A percentile compares a stretch with the other conserved stretches of the same genome.
Conservation (phyloP, 768 basidiomycete species). For the Crassisporium funariophilum region DNA sequence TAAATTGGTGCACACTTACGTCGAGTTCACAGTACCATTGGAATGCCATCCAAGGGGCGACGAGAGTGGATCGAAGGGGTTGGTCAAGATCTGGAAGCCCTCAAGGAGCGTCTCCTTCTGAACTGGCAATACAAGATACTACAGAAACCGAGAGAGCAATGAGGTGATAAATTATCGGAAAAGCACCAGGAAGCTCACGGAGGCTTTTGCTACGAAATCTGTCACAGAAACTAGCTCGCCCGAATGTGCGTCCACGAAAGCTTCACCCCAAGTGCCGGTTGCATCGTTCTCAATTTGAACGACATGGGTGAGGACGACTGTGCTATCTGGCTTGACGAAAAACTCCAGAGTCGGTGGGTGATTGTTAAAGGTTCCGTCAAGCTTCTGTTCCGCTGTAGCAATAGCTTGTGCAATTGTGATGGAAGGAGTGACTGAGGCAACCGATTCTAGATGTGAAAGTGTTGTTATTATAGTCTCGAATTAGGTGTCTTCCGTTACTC, state of each 20-base stretch:
- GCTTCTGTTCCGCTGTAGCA: slow-evolving; percentile 38
- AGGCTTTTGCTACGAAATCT: slow-evolving; percentile 53
- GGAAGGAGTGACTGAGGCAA: slow-evolving; percentile 41
- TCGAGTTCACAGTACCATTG: slow-evolving; percentile 27
- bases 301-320: slow-evolving; percentile 43
- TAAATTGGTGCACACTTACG: slow-evolving; percentile 22
- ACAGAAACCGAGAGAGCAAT: neutral
- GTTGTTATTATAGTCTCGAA: neutral
- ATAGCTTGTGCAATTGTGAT: slow-evolving; percentile 36
- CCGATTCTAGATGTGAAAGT: slow-evolving; percentile 20
- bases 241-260: slow-evolving; percentile 61
- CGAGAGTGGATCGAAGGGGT: slow-evolving; percentile 55
- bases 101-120: slow-evolving; percentile 50
- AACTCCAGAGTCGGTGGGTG: slow-evolving; percentile 44
- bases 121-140: slow-evolving; percentile 49
- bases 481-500: too few species aligned
- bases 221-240: slow-evolving; percentile 52
- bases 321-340: slow-evolving; percentile 42
- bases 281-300: slow-evolving; percentile 38
- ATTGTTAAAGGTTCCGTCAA: slow-evolving; percentile 45
- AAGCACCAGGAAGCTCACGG: slow-evolving; percentile 29
- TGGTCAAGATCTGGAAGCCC: slow-evolving; percentile 48
- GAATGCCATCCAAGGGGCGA: slow-evolving; percentile 57
- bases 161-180: neutral
- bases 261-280: slow-evolving; percentile 56